Percentiles rank a stretch among this genome's conserved stretches.
Conservation (phyloP, 768 basidiomycete species). For the Tricholoma bakamatsutake region DNA sequence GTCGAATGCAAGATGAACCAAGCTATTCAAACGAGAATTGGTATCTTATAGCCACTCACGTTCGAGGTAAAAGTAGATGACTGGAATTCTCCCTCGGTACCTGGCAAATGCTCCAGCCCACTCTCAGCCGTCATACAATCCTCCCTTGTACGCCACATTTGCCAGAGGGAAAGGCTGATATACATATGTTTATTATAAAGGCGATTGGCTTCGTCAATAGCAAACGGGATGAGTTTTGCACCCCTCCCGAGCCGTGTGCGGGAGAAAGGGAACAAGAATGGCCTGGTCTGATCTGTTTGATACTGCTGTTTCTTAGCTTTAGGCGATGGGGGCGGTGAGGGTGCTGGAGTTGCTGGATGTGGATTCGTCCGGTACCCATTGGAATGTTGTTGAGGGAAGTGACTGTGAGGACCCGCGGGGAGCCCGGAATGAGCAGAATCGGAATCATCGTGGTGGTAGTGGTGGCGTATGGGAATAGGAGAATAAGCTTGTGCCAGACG, state of each 20-base stretch:
- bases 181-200: slow-evolving; percentile 90
- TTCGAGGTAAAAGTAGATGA: slow-evolving; percentile 41
- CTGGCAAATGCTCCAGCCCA: slow-evolving; percentile 78
- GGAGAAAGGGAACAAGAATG: slow-evolving; percentile 95
- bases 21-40: not conserved
- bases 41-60: slow-evolving; percentile 21
- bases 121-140: slow-evolving; percentile 94
- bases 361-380: slow-evolving; percentile 37
- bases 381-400: slow-evolving; percentile 29
- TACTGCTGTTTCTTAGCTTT: slow-evolving; percentile 99
- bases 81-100: slow-evolving; percentile 52
- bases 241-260: slow-evolving; percentile 51
- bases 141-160: slow-evolving; percentile 94
- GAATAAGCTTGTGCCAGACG: slow-evolving; percentile 87
- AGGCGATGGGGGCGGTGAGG: slow-evolving; percentile 74
- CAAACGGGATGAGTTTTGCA: slow-evolving; percentile 80
- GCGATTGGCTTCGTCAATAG: slow-evolving; percentile 92
- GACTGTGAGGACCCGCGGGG: slow-evolving; percentile 26
- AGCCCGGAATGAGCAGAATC: slow-evolving; percentile 43
- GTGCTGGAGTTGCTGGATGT: slow-evolving; percentile 86
- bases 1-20: slow-evolving; percentile 4
- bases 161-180: slow-evolving; percentile 78
- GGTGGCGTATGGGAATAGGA: slow-evolving; percentile 90
- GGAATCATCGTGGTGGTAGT: slow-evolving; percentile 83
- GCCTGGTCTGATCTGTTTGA: slow-evolving; percentile 91